Evolutionary conservation across 441 rosid genomes (phyloP), one percentile per base, ranked within the genome.

Genomic region (Croton setiger): DNA sequence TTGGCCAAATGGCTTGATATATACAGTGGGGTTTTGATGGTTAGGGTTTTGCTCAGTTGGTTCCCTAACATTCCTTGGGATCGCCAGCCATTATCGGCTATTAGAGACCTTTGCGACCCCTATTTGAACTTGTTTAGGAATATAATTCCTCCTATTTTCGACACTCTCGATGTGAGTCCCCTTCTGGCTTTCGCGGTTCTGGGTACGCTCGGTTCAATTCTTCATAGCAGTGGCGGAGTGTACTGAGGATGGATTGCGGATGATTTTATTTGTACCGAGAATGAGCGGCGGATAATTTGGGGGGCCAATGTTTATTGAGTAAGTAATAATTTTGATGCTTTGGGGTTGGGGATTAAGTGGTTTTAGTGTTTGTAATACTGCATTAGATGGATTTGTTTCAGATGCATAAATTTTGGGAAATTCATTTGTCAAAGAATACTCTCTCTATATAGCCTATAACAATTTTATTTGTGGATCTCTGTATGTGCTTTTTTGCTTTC

Each of bases 51-150:
- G 76, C 91, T 91, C 7, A 88, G 97, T 75, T 93, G 96, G 98
- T 93, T 93, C 76, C 97, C 96, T 0, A 93, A 93, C 70, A 87
- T 88, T 5, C 96, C 94, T 0, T 91, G 93, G 97, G 95, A 93
- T 52, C 76, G 90, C 20, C 97, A 89, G 78, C 95, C 96, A 0
- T 72, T 91, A 39, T 84, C 91, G 7, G 97, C 94, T 2, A 87
- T 89, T 4, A 80, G 93, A 70, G 97, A 88, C 78, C 83, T 91
- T 0, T 91, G 92, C 8, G 98, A 91, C 75, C 98, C 95, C 4
- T 91, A 91, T 56, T 76, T 93, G 70, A 91, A 87, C 72, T 80
- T 93, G 79, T 93, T 93, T 60, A 84, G 97, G 85, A 91, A 87
- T 36, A 78, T 91, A 39, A 88, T 88, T 54, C 97, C 97, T 45